Percentiles rank a stretch among this genome's conserved stretches.
Conservation (phyloP, 768 basidiomycete genomes). For the Lyophyllum decastes region DNA sequence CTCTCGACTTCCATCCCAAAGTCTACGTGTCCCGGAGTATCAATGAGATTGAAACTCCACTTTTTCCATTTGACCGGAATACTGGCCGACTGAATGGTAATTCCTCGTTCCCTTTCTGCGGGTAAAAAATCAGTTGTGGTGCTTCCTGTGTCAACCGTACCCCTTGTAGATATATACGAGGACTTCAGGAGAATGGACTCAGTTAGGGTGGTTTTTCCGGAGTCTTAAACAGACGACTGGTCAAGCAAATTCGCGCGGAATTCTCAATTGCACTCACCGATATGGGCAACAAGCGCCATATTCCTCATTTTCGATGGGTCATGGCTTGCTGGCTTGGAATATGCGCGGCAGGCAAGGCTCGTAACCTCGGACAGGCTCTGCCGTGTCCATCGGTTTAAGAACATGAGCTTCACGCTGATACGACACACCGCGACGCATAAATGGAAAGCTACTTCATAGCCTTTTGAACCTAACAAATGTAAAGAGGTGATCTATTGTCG, state of each 20-base stretch:
- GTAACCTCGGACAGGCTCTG: constrained; percentile 5
- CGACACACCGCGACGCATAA: background rate
- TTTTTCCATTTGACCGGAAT: constrained; percentile 86
- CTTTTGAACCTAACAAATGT: constrained; percentile 24
- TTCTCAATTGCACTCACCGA: constrained; percentile 49
- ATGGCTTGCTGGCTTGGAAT: constrained; percentile 28
- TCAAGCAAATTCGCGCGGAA: background rate
- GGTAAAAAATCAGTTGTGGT: constrained; percentile 91
- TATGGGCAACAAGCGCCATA: constrained; percentile 88
- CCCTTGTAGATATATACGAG: constrained; percentile 68
- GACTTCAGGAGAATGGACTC: constrained; percentile 84
- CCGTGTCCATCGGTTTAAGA: constrained; percentile 19
- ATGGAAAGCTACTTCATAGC: background rate
- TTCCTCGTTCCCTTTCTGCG: constrained; percentile 86
- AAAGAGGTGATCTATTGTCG: constrained; percentile 26
- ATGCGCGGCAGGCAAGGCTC: constrained; percentile 19
- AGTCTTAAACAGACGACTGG: constrained; percentile 51
- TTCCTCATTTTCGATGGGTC: constrained; percentile 61
- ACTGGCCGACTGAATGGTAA: constrained; percentile 91
- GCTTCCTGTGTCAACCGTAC: constrained; percentile 87
- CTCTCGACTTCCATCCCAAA: constrained; percentile 98
- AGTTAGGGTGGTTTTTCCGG: constrained; percentile 87
- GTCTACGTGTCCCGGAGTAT: constrained; percentile 91
- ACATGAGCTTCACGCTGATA: constrained; percentile 17
- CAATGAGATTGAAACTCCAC: constrained; percentile 86